Conservation (phyloP, 805 yeast species). For the Isabelozyma gotoi region DNA sequence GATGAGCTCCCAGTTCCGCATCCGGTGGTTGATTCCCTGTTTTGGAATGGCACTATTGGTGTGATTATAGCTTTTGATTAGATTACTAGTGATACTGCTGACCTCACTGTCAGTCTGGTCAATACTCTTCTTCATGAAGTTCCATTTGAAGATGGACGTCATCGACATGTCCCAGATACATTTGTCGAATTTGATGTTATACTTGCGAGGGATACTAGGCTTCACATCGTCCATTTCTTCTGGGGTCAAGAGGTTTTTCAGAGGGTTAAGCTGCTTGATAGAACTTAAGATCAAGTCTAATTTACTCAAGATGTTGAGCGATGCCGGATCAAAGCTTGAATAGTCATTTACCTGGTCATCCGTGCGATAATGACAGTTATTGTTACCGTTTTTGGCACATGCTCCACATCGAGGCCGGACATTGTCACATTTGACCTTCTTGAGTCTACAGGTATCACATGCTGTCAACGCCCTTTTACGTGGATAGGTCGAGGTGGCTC, state of each 20-base stretch:
- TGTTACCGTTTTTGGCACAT: conserved; percentile 26
- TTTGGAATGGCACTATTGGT: neutral
- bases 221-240: neutral
- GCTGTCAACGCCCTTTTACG: conserved; percentile 37
- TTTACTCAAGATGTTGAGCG: conserved; percentile 24
- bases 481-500: conserved; percentile 12
- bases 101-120: conserved; percentile 9
- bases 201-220: too few species aligned
- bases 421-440: conserved; percentile 39
- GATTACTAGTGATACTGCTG: conserved; percentile 6
- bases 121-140: conserved; percentile 15
- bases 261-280: conserved; percentile 8
- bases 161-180: conserved; percentile 36
- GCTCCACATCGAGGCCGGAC: conserved; percentile 34
- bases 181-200: conserved; percentile 7
- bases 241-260: neutral
- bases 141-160: conserved; percentile 29
- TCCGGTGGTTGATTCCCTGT: conserved; percentile 10
- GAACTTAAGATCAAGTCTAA: conserved; percentile 28
- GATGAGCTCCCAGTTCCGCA: conserved; percentile 8
- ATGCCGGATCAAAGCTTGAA: conserved; percentile 23
- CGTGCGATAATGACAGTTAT: conserved; percentile 27
- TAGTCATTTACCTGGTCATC: conserved; percentile 22
- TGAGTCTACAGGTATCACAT: conserved; percentile 35
- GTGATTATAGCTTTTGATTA: conserved; percentile 13